Conservation (phyloP, 257 asterid genomes). For the Salvia rosmarinus region DNA sequence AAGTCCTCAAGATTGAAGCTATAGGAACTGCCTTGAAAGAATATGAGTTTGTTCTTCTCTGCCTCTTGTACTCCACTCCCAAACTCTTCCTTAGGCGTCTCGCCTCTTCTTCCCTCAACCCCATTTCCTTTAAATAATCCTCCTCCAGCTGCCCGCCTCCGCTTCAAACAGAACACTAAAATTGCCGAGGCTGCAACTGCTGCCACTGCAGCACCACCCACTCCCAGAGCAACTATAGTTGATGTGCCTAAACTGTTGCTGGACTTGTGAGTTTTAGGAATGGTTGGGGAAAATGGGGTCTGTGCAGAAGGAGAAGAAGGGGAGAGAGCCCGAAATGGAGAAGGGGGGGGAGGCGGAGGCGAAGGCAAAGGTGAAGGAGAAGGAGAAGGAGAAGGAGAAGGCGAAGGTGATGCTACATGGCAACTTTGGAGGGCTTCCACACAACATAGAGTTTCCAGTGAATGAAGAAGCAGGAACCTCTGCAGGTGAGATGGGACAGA, state of each 20-base stretch:
- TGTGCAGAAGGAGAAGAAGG: conserved; percentile 44
- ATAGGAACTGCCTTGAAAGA: conserved; percentile 51
- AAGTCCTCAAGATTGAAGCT: conserved; percentile 74
- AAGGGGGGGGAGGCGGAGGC: conserved; percentile 1
- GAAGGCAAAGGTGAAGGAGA: not conserved
- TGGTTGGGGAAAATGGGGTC: conserved; percentile 43
- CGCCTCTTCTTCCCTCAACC: conserved; percentile 32
- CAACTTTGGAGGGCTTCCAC: conserved; percentile 65
- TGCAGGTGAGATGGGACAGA: conserved; percentile 64
- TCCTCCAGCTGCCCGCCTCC: conserved; percentile 35
- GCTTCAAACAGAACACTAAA: conserved; percentile 44
- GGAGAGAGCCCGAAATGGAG: conserved; percentile 26
- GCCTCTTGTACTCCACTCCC: conserved; percentile 66
- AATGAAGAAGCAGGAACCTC: conserved; percentile 64
- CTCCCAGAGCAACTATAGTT: conserved; percentile 52
- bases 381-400: conserved; percentile 49
- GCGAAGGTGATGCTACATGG: conserved; percentile 45
- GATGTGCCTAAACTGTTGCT: conserved; percentile 52
- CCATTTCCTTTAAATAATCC: conserved; percentile 37
- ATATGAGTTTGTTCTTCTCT: conserved; percentile 64
- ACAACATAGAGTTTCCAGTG: conserved; percentile 60
- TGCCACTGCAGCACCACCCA: conserved; percentile 46
- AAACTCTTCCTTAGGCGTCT: conserved; percentile 54
- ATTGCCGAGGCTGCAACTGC: conserved; percentile 37
- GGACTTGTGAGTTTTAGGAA: conserved; percentile 39